Base-by-base conservation (phyloP, 306 rosid species). In the Ziziphus jujuba region DNA sequence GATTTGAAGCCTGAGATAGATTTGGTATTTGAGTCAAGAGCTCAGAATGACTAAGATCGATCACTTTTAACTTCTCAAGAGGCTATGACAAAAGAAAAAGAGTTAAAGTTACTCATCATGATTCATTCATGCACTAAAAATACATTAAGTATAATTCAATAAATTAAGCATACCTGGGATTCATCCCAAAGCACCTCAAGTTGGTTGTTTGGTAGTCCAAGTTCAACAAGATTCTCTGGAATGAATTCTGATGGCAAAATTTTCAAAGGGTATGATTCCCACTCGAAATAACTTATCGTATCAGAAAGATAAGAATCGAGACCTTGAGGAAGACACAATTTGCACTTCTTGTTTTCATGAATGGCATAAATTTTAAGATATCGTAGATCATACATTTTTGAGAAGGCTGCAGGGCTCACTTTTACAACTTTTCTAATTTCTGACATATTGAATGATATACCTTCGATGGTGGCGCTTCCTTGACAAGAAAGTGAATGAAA, bases 191-290 rank as follows among this genome's bases (percentile, higher is more conserved):
- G 78, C 14, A 16, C 7, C 60, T 63, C 44, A 14, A 74, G 7
- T 19, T 36, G 25, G 56, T 63, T 56, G 23, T 15, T 0, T 5
- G 16, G 58, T 67, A 77, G 62, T 20, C 1, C 14, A 67, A 77
- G 66, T 22, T 24, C 63, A 24, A 77, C 68, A 25, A 77, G 77
- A 44, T 67, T 44, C 43, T 36, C 17, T 13, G 57, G 54, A 53
- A 24, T 44, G 23, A 69, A 61, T 35, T 53, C 25, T 14, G 45
- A 6, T 0, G 67, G 62, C 38, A 77, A 53, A 22, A 11, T 60
- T 57, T 77, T 70, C 28, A 43, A 61, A 20, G 78, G 71, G 21
- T 54, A 77, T 1, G 14, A 40, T 1, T 10, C 35, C 78, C 78
- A 72, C 5, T 25, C 24, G 47, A 77, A 47, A 50, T 45, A 72